These are phyloP conservation scores for Elsinoe arachidis DNA, from an alignment of 2,329 filamentous ascomycete genomes.

Conservation along the genomic window DNA sequence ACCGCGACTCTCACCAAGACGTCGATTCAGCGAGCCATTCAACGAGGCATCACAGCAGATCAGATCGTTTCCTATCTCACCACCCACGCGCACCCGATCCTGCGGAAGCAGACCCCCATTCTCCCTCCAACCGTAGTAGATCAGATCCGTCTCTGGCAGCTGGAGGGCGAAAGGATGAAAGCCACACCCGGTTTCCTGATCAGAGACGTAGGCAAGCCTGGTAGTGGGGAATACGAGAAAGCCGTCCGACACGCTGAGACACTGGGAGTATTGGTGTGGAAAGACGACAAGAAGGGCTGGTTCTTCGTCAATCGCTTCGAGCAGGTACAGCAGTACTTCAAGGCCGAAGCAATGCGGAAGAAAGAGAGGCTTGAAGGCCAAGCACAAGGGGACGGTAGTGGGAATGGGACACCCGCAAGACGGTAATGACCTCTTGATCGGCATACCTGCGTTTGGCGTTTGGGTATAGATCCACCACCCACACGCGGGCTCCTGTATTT, in stretches of 20 bases:
- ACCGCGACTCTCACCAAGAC: conserved; percentile 83
- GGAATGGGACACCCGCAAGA: background rate
- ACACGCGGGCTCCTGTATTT: conserved; percentile 1
- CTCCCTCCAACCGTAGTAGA: conserved; percentile 93
- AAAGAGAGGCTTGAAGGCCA: conserved; percentile 21
- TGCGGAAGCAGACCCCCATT: conserved; percentile 68
- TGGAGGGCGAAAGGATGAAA: conserved; percentile 91
- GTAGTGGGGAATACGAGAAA: conserved; percentile 51
- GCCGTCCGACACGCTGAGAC: conserved; percentile 73
- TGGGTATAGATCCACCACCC: background rate
- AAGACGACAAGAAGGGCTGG: conserved; percentile 66
- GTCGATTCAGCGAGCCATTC: conserved; percentile 79
- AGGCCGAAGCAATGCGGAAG: conserved; percentile 43
- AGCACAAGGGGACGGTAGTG: conserved; percentile 11
- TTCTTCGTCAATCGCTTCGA: conserved; percentile 92
- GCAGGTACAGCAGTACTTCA: conserved; percentile 72
- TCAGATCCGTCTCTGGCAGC: conserved; percentile 94
- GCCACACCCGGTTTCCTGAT: conserved; percentile 77
- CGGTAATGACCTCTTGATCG: background rate
- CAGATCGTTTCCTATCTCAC: conserved; percentile 92
- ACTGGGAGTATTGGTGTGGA: conserved; percentile 83
- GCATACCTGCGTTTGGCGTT: background rate
- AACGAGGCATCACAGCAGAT: conserved; percentile 83
- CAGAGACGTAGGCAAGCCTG: conserved; percentile 66
- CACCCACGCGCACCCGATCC: conserved; percentile 88